These are phyloP conservation scores for Agroathelia rolfsii DNA, from an alignment of 1,284 basidiomycete genomes.

Conservation along the genomic window DNA sequence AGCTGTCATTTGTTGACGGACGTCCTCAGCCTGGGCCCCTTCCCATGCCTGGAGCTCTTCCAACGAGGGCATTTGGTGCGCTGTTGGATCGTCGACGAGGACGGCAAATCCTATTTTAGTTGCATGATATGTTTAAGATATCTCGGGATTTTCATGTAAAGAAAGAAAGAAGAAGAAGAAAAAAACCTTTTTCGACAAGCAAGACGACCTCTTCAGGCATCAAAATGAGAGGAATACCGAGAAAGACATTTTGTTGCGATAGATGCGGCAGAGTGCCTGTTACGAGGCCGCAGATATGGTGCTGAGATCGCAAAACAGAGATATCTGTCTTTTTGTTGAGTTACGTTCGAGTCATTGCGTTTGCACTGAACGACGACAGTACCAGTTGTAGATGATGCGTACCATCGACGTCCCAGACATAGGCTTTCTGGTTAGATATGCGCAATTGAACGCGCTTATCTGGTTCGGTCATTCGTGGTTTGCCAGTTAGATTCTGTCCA, in stretches of 20 bases:
- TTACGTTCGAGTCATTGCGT: constrained; percentile 8
- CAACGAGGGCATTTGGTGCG: constrained; percentile 49
- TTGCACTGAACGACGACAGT: constrained; percentile 4
- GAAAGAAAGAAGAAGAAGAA: constrained; percentile 2
- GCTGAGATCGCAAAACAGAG: constrained; percentile 62
- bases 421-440: constrained; percentile 62
- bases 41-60: constrained; percentile 49
- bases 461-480: constrained; percentile 3
- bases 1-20: constrained; percentile 35
- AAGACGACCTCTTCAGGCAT: constrained; percentile 90
- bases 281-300: constrained; percentile 80
- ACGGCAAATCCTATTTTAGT: constrained; percentile 56
- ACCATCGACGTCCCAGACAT: constrained; percentile 76
- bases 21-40: constrained; percentile 32
- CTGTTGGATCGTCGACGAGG: constrained; percentile 64
- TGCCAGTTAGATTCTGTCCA: too few species aligned
- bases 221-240: constrained; percentile 82
- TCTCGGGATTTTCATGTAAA: constrained; percentile 4
- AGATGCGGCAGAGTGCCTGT: constrained; percentile 90
- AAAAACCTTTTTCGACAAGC: constrained; percentile 69
- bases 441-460: constrained; percentile 34
- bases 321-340: constrained; percentile 48
- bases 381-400: constrained; percentile 13
- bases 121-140: neutral
- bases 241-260: constrained; percentile 93